phyloP scores from a whole-genome alignment of 192 early-diverging fungal genomes.

The Phlyctochytrium bullatum region DNA sequence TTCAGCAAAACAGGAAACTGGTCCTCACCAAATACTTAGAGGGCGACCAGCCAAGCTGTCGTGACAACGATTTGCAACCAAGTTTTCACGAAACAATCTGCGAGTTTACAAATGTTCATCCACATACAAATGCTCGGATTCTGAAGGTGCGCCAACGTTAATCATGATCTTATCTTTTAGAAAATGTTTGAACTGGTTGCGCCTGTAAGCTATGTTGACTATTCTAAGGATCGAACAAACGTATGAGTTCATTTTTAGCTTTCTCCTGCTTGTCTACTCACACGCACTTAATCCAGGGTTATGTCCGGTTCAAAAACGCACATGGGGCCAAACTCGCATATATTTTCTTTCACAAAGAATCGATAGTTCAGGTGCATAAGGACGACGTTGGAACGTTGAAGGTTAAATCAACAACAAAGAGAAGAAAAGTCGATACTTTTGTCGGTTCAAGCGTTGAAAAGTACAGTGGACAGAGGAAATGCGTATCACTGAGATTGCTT shows the following conservation, averaged over 20 bases:
- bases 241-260: no score
- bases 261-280: no score
- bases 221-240: slow-evolving; percentile 8
- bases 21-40: no score
- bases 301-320: slow-evolving; percentile 29
- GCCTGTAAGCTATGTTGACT: slow-evolving; percentile 34
- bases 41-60: no score
- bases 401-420: no score
- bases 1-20: no score
- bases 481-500: no score
- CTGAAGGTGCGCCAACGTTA: slow-evolving; percentile 17
- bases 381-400: slow-evolving; percentile 30
- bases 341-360: slow-evolving; percentile 23
- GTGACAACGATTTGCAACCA: no score
- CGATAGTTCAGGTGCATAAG: slow-evolving; percentile 27
- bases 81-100: no score
- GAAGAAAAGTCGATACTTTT: no score
- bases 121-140: slow-evolving; percentile 15
- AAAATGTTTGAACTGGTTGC: slow-evolving; percentile 35
- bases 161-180: slow-evolving; percentile 11
- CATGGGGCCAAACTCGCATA: slow-evolving; percentile 22
- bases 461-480: no score
- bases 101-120: slow-evolving; percentile 21
- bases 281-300: slow-evolving; percentile 21
- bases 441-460: no score